Base-by-base conservation (phyloP, 1,139 yeast genomes). In the Pneumocystis canis region DNA sequence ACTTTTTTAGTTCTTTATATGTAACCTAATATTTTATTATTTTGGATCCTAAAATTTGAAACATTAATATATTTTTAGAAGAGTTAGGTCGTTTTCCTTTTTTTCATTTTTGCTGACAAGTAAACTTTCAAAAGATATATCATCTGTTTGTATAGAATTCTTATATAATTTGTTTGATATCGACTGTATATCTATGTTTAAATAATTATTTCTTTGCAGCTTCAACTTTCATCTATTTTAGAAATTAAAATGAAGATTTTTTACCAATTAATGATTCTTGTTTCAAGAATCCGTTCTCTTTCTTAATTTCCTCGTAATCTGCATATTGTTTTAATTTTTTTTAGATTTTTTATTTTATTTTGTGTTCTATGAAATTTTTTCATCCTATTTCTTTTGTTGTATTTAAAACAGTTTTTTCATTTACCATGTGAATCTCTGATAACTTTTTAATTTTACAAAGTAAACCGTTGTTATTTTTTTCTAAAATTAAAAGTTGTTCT, bases 261-360 rank as follows among this genome's bases (percentile, higher is more conserved):
- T n/a, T 16, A 60, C 31, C 28, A 60, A 59, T 14, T 37, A 7
- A 16, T 37, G 40, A 37, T 41, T 20, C 84, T 67, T 84, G 84
- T 70, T 87, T 84, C 66, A 90, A 73, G 33, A 89, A 80, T 28
- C 79, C 80, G 65, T 89, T 76, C 70, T 89, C 96, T 61, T 81
- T 80, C 72, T 87, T 89, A 61, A 89, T 73, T 67, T 87, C 89
- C 63, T 86, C 89, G 72, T 90, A 89, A 71, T 85, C 90, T 69
- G 87, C 89, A 73, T 87, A 81, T 16, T 80, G 77, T 67, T 87
- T 94, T 69, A 89, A 76, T 66, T 84, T 79, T 9, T 7, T 53
- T 53, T 53, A 5, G 11, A 53, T 2, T 7, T 53, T 53, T 53
- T 16, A 9, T 30, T 9, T 47, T 47, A 9, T 16, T 9, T 28